phyloP scores from a whole-genome alignment of 768 basidiomycete genomes.

The Boletus sensibilis region DNA sequence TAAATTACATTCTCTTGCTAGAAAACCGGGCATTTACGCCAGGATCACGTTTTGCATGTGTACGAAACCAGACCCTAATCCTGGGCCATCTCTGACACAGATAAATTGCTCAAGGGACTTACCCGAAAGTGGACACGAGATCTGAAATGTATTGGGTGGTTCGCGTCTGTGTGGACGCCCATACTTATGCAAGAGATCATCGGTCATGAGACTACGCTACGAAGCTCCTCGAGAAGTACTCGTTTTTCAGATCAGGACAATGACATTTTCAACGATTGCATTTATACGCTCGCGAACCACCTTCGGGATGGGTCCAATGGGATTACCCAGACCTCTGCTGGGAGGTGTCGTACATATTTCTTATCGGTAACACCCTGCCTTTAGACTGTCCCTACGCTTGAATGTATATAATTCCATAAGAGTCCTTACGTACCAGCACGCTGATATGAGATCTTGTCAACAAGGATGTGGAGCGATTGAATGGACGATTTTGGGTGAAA shows the following conservation, averaged over 20 bases:
- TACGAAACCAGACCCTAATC: neutral
- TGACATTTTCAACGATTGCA: no score
- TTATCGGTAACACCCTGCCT: neutral
- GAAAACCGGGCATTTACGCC: conserved; percentile 2
- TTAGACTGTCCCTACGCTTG: neutral
- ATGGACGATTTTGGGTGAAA: neutral
- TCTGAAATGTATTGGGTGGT: no score
- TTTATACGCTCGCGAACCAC: no score
- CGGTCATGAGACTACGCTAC: no score
- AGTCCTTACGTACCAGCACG: neutral
- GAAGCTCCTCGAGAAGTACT: no score
- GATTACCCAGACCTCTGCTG: no score
- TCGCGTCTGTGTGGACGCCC: no score
- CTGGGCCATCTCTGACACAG: neutral
- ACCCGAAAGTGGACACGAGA: no score
- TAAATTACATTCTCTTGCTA: conserved; percentile 12
- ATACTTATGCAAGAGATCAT: no score
- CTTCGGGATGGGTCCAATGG: no score
- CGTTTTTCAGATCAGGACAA: no score
- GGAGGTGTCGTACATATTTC: neutral
- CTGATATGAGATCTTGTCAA: neutral
- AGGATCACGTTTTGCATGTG: neutral
- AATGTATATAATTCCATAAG: neutral
- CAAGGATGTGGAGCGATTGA: neutral
- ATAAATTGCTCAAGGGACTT: no score